Conservation (phyloP, 108 stramenopile genomes). For the Seminavis robusta region DNA sequence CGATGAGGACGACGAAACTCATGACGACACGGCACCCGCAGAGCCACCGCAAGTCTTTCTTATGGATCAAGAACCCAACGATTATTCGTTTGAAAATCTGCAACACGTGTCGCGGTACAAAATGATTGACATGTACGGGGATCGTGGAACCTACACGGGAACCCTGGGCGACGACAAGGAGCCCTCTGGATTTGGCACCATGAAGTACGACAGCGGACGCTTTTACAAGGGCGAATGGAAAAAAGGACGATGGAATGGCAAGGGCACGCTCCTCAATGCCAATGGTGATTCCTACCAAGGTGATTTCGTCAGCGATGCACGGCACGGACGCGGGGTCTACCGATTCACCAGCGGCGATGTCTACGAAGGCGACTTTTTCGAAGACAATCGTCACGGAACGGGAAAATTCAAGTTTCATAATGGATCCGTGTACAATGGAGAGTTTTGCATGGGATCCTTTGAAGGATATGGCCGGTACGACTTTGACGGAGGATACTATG, state of each 20-base stretch:
- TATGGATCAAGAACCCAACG: too few relatives aligned
- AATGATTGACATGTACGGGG: slow-evolving; percentile 52
- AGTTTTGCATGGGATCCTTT: slow-evolving; percentile 36
- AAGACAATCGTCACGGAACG: slow-evolving; percentile 43
- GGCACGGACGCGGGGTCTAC: slow-evolving; percentile 42
- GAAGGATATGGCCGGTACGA: slow-evolving; percentile 26
- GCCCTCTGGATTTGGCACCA: slow-evolving; percentile 57
- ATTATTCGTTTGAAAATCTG: too few relatives aligned
- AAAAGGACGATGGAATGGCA: slow-evolving; percentile 51
- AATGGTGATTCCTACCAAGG: slow-evolving; percentile 51
- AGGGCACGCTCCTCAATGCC: slow-evolving; percentile 30
- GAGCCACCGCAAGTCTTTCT: too few relatives aligned
- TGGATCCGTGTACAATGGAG: slow-evolving; percentile 48
- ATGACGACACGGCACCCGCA: too few relatives aligned
- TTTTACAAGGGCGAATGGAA: slow-evolving; percentile 61
- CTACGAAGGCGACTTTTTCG: slow-evolving; percentile 35
- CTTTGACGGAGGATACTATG: slow-evolving; percentile 36
- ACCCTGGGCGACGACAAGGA: slow-evolving; percentile 3
- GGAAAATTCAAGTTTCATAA: slow-evolving; percentile 42
- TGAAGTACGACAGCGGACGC: slow-evolving; percentile 62
- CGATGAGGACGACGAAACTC: too few relatives aligned
- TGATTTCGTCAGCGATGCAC: slow-evolving; percentile 29
- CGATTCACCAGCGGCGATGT: slow-evolving; percentile 38
- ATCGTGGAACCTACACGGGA: slow-evolving; percentile 38
- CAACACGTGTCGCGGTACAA: too few relatives aligned